Conservation (phyloP, 192 early-diverging fungal species). For the Gonapodya prolifera region DNA sequence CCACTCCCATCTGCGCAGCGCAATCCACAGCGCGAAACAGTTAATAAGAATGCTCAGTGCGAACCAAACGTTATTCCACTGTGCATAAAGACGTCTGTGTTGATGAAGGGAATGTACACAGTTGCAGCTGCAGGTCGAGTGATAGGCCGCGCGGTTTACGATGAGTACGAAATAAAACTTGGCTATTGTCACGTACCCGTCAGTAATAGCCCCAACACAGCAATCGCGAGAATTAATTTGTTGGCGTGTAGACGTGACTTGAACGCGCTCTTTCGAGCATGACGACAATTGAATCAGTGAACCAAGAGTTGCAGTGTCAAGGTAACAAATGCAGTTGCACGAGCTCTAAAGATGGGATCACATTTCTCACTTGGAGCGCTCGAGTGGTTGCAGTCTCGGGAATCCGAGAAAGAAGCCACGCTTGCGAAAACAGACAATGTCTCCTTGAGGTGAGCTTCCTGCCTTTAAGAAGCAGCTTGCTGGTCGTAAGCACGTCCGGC, state of each 20-base stretch:
- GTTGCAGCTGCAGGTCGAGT: constrained; percentile 33
- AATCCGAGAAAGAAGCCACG: background rate
- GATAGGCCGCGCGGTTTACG: too few species aligned
- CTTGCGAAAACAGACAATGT: too few species aligned
- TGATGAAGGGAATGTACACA: constrained; percentile 55
- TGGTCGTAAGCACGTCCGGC: too few species aligned
- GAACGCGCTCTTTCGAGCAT: constrained; percentile 27
- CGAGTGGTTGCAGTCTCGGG: constrained; percentile 36
- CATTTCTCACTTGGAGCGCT: constrained; percentile 29
- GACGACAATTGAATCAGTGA: constrained; percentile 65
- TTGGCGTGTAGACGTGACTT: background rate
- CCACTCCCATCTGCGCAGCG: constrained; percentile 50
- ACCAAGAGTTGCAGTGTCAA: constrained; percentile 57
- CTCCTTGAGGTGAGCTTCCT: too few species aligned
- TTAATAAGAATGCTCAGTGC: too few species aligned
- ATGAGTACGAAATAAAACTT: background rate
- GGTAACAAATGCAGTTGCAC: constrained; percentile 55
- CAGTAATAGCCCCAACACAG: constrained; percentile 4
- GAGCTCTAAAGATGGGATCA: constrained; percentile 53
- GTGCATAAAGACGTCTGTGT: constrained; percentile 23
- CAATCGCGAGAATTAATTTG: constrained; percentile 21
- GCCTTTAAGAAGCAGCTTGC: too few species aligned
- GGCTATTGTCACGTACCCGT: background rate
- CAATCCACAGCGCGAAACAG: too few species aligned
- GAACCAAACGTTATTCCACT: constrained; percentile 13